Evolutionary conservation across 352 stramenopile species (phyloP).

Genomic region (Elongisporangium anandrum): DNA sequence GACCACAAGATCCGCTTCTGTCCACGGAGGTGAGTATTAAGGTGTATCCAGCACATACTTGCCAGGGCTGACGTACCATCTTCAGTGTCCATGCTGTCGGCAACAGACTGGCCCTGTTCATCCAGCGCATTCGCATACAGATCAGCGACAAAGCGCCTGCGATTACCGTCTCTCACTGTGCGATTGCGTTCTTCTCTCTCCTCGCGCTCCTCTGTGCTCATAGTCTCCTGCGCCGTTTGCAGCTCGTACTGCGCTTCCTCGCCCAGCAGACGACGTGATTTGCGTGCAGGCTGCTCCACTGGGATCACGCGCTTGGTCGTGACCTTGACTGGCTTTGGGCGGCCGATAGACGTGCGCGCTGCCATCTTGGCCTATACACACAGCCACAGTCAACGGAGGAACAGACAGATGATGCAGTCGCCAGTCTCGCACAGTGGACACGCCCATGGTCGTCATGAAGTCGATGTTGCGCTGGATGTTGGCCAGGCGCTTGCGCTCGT

Average conservation of each 20-base stretch:
- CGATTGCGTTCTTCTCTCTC: too few species aligned
- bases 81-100: too few species aligned
- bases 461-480: conserved; percentile 85
- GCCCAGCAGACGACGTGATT: conserved; percentile 61
- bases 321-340: conserved; percentile 3
- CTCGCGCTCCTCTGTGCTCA: too few species aligned
- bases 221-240: too few species aligned
- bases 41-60: too few species aligned
- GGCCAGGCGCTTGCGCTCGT: conserved; percentile 75
- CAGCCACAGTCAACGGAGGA: neutral
- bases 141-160: neutral
- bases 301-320: too few species aligned
- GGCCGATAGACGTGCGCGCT: conserved; percentile 38
- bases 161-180: neutral
- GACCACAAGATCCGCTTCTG: conserved; percentile 11
- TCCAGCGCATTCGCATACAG: neutral
- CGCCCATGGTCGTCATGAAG: conserved; percentile 81
- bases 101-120: neutral
- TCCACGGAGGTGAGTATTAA: too few species aligned
- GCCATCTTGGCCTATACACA: conserved; percentile 42
- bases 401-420: neutral
- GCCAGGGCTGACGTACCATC: too few species aligned
- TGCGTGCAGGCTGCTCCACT: conserved; percentile 13
- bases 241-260: conserved; percentile 13
- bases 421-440: too few species aligned